Base-by-base conservation (phyloP, 2,329 filamentous ascomycete genomes). In the Aspergillus floridensis region DNA sequence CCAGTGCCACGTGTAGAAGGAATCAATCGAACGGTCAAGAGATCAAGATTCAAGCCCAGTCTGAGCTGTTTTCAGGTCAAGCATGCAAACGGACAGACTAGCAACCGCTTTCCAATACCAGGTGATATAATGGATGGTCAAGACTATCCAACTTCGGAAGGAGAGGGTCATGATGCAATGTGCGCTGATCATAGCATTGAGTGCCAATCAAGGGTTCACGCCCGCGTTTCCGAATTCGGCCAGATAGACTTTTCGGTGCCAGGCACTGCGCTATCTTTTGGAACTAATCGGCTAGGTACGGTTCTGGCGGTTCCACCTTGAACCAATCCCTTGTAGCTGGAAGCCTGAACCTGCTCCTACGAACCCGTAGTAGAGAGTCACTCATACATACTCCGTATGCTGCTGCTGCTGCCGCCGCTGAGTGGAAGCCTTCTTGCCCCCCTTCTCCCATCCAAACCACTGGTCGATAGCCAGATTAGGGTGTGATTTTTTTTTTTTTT, bases 191-290 rank as follows among this genome's bases (percentile, higher is more conserved):
- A 19, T 44, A 31, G 41, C 29, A 32, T 48, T 32, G 44, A n/a
- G 47, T 55, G 24, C 53, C 53, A 47, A 59, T 53, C 50, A 48
- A 62, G 59, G 56, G 58, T 56, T 63, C 49, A 48, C 52, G 26
- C 52, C 44, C 53, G 59, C 26, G 21, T 12, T 64, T 63, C 60
- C 62, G 60, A 52, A 58, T 63, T 60, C 59, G 61, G 53, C n/a
- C 60, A 60, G 58, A 64, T 62, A 59, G 61, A 60, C 59, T 65
- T 65, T 65, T 61, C 57, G 54, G 59, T 48, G 49, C 58, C 57
- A 65, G 57, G 58, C 48, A 61, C 62, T 61, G 49, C 46, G 49
- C 32, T 31, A 32, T 21, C 48, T 57, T 22, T 53, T 19, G 26
- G 16, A 35, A n/a, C 50, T 35, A 22, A 53, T 21, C 19, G 50